Evolutionary conservation across 768 basidiomycete species (phyloP), one percentile per base, ranked within the genome.

Genomic region (Punctularia strigosozonata): DNA sequence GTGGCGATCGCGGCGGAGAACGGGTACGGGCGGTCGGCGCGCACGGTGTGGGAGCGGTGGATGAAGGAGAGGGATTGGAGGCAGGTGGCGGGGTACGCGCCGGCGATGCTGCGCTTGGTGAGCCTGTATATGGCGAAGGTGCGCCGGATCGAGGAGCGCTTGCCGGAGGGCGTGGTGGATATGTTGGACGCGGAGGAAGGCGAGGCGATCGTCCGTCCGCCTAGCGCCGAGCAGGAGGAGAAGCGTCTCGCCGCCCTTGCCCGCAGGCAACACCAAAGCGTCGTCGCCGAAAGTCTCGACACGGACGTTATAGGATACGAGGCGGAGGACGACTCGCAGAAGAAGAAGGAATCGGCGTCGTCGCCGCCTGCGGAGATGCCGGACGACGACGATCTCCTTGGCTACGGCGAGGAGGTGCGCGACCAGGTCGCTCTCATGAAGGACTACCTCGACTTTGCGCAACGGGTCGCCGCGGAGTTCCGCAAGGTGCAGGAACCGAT

Each of bases 41-140:
- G 76, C 15, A 46, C 50, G 6, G 62, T 84, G 14, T 84, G 77
- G 75, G 68, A 72, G 45, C 63, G 65, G 43, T 77, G 71, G 50
- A 56, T 70, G 1, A 49, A 44, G 20, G 33, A 28, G 8, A 28
- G 28, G 71, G 66, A 70, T 35, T 41, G 42, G 7, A 60, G 49
- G 13, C 38, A 60, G 2, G 63, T 82, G 21, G 54, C 62, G 7
- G 69, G 65, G 14, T 62, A 69, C 44, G 58, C 70, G 17, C 54
- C 53, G 1, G 50, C 67, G 45, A 57, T 73, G 56, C 39, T 73
- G 15, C 64, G 67, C n/a, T 61, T 77, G 61, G 63, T 69, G 37
- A 68, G 66, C 47, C 56, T 73, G n/a, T 71, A 65, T 41, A 18
- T 23, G 30, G 38, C 31, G 21, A 23, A 21, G 4, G 21, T 38